A percentile compares a stretch with the other conserved stretches of the same genome.
Evolutionary conservation across 805 yeast species (phyloP).

Genomic region (Candida manassasensis): DNA sequence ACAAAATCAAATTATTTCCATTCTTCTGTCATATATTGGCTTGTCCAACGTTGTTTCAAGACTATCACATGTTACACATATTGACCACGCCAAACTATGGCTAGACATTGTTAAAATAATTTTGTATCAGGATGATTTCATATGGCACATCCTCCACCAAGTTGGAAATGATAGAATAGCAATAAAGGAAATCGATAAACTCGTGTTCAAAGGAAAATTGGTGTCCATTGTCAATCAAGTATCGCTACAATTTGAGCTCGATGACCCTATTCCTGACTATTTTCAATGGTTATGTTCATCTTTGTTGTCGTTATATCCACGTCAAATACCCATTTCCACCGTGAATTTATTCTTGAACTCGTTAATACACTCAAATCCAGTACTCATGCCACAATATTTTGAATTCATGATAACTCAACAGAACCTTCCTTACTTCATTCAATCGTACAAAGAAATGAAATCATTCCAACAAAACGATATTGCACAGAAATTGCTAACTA

Average conservation of each 20-base stretch:
- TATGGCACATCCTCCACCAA: background rate
- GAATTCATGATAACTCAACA: conserved; percentile 18
- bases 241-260: conserved; percentile 6
- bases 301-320: conserved; percentile 13
- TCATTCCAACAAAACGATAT: conserved; percentile 22
- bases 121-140: background rate
- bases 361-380: conserved; percentile 16
- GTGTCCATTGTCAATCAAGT: conserved; percentile 24
- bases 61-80: background rate
- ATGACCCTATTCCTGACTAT: conserved; percentile 16
- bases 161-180: conserved; percentile 7
- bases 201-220: conserved; percentile 31
- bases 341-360: conserved; percentile 19
- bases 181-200: conserved; percentile 30
- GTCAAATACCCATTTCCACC: conserved; percentile 5
- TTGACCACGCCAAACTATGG: background rate
- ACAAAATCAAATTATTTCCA: background rate
- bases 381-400: conserved; percentile 14
- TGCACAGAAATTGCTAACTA: conserved; percentile 13
- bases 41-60: conserved; percentile 1
- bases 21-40: conserved; percentile 1
- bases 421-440: conserved; percentile 16
- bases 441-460: conserved; percentile 17
- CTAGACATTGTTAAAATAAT: background rate
- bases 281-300: conserved; percentile 15